Percentiles rank a stretch among this genome's conserved stretches.
Evolutionary conservation across 306 rosid species (phyloP).

Genomic region (Herpetospermum pedunculosum): DNA sequence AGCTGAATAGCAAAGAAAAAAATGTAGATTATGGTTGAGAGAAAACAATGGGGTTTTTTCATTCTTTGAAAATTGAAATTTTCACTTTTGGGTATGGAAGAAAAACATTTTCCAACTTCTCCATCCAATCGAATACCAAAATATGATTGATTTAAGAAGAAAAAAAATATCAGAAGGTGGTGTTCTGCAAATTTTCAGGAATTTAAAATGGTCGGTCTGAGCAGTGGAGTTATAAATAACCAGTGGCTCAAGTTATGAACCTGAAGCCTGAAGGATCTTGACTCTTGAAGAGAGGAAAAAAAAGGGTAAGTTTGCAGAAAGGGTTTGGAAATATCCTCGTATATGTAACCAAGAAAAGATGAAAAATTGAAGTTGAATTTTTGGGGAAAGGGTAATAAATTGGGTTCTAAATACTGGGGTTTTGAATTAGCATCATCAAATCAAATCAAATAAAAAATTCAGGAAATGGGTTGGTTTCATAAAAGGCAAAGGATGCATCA

Average conservation of each 20-base stretch:
- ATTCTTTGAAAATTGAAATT: no score
- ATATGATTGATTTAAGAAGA: slow-evolving; percentile 3
- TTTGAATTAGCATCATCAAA: slow-evolving; percentile 20
- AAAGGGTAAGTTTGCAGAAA: slow-evolving; percentile 11
- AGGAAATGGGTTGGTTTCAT: slow-evolving; percentile 31
- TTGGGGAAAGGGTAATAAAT: slow-evolving; percentile 24
- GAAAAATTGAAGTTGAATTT: background rate
- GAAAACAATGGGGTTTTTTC: no score
- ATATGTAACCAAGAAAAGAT: slow-evolving; percentile 31
- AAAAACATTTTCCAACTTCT: slow-evolving; percentile 31
- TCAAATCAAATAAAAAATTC: slow-evolving; percentile 40
- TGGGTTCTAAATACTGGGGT: slow-evolving; percentile 14
- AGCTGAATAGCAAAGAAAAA: background rate
- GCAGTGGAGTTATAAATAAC: background rate
- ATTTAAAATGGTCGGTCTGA: background rate
- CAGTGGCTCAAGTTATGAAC: no score
- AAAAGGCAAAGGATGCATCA: slow-evolving; percentile 42
- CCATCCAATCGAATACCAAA: slow-evolving; percentile 12
- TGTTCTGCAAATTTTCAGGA: slow-evolving; percentile 4
- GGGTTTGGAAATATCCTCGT: slow-evolving; percentile 31
- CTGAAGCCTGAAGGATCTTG: no score
- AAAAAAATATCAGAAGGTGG: background rate
- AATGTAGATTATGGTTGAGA: no score
- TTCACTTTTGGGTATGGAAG: slow-evolving; percentile 32
- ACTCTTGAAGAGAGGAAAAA: no score